These are phyloP conservation scores for Miamiensis avidus DNA, from an alignment of 169 alveolate genomes.

Conservation along the genomic window DNA sequence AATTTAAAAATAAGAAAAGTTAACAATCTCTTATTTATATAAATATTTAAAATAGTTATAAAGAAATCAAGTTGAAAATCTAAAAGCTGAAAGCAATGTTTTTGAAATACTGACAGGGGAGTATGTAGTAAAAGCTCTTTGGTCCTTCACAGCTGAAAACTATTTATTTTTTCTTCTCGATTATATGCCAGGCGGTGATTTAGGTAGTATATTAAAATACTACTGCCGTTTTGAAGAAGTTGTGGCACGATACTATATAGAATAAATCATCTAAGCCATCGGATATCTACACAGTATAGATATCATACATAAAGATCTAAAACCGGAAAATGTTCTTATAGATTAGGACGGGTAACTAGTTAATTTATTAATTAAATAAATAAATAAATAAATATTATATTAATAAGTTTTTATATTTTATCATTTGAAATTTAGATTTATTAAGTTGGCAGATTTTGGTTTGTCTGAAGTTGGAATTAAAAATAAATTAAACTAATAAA, in stretches of 20 bases:
- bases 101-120: constrained; percentile 60
- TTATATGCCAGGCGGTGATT: constrained; percentile 68
- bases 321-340: constrained; percentile 82
- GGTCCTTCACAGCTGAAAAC: constrained; percentile 61
- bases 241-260: constrained; percentile 81
- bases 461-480: constrained; percentile 46
- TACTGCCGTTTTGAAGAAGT: constrained; percentile 67
- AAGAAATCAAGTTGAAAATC: constrained; percentile 23
- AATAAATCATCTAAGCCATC: constrained; percentile 80
- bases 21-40: too few relatives aligned
- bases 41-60: neutral
- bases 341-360: constrained; percentile 58
- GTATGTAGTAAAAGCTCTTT: constrained; percentile 62
- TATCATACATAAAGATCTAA: constrained; percentile 78
- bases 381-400: too few relatives aligned
- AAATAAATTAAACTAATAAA: constrained; percentile 45
- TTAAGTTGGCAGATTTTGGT: constrained; percentile 83
- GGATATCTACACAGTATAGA: constrained; percentile 61
- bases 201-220: constrained; percentile 49
- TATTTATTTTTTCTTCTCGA: constrained; percentile 69
- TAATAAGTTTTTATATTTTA: too few relatives aligned
- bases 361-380: too few relatives aligned
- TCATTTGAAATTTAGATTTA: too few relatives aligned
- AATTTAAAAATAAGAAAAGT: too few relatives aligned
- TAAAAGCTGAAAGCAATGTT: constrained; percentile 63